Evolutionary conservation across 164 flowering plant genomes (phyloP), one percentile per base, ranked within the genome.

Genomic region (Stephania yunnanensis): DNA sequence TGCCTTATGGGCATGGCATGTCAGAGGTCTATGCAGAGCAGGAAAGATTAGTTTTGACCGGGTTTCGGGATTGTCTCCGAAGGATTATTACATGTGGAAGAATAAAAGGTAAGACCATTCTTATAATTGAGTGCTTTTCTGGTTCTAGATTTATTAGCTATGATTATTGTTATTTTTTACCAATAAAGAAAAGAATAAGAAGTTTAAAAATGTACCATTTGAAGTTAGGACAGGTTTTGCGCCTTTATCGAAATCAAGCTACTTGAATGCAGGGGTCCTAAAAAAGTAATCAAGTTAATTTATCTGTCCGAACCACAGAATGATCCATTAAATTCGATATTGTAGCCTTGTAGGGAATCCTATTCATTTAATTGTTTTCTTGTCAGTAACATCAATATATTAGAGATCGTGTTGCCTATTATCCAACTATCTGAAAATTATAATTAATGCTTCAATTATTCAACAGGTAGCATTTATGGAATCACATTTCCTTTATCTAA

Each of bases 11-110:
- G 58, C 87, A 86, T 73, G 90, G 86, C 72, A 70, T 78, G 77
- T 55, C 93, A 46, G 98, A 92, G 72, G 73, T 83, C 67, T 92
- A 90, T 82, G 88, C 81, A 22, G 96, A 92, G 81, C 99, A 92
- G 83, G 99, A 95, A 80, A 87, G 87, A 80, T 74, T 87, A 71
- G 87, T 93, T 31, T 84, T 95, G 81, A 87, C 90, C 10, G 86
- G 82, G 82, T 86, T 92, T 74, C 85, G 97, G 42, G 97, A 92
- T 75, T 90, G 91, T 81, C 95, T 95, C 65, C 91, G 84, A 70
- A 87, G 80, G 83, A 88, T 95, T 75, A 91, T 91, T 77, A 85
- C 93, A 52, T 80, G 77, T 72, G 98, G 98, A 74, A 92, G 86
- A 82, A 85, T 92, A 71, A 94, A 90, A 87, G 98, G 98, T 85